Percentiles rank a stretch among this genome's conserved stretches.
phyloP scores from a whole-genome alignment of 768 basidiomycete genomes.

The Collybia sp. region DNA sequence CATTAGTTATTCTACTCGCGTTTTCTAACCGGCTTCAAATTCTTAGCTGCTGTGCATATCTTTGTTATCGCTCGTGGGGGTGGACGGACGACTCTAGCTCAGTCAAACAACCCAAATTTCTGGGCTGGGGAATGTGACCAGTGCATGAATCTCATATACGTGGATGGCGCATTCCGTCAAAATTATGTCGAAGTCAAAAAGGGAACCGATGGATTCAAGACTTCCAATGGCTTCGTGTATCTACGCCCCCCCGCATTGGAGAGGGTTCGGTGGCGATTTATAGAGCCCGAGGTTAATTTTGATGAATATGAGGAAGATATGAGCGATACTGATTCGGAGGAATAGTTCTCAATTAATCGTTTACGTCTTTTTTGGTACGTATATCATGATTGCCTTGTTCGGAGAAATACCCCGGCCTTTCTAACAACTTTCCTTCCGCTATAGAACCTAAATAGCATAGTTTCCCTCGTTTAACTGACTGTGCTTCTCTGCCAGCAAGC shows the following conservation, averaged over 20 bases:
- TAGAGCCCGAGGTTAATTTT: slow-evolving; percentile 10
- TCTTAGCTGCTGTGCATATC: slow-evolving; percentile 25
- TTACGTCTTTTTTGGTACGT: too few relatives aligned
- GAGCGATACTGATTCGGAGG: slow-evolving; percentile 8
- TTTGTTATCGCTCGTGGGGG: slow-evolving; percentile 20
- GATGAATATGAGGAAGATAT: slow-evolving; percentile 11
- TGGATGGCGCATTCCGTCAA: slow-evolving; percentile 22
- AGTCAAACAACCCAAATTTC: slow-evolving; percentile 16
- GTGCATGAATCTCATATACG: slow-evolving; percentile 31
- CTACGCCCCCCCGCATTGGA: slow-evolving; percentile 21
- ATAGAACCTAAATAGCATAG: too few relatives aligned
- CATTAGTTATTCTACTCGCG: slow-evolving; percentile 29
- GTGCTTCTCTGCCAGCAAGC: too few relatives aligned
- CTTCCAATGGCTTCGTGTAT: slow-evolving; percentile 9
- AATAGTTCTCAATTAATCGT: background rate
- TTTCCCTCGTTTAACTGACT: too few relatives aligned
- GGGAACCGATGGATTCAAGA: slow-evolving; percentile 9
- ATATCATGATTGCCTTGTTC: too few relatives aligned
- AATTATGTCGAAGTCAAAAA: slow-evolving; percentile 25
- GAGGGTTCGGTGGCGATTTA: slow-evolving; percentile 26
- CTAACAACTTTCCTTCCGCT: too few relatives aligned
- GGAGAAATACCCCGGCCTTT: too few relatives aligned
- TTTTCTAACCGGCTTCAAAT: slow-evolving; percentile 13
- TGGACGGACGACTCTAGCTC: slow-evolving; percentile 12
- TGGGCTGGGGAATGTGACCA: slow-evolving; percentile 34